These are phyloP conservation scores for Colletotrichum echinochloae DNA, from an alignment of 2,329 filamentous ascomycete species.

Conservation along the genomic window DNA sequence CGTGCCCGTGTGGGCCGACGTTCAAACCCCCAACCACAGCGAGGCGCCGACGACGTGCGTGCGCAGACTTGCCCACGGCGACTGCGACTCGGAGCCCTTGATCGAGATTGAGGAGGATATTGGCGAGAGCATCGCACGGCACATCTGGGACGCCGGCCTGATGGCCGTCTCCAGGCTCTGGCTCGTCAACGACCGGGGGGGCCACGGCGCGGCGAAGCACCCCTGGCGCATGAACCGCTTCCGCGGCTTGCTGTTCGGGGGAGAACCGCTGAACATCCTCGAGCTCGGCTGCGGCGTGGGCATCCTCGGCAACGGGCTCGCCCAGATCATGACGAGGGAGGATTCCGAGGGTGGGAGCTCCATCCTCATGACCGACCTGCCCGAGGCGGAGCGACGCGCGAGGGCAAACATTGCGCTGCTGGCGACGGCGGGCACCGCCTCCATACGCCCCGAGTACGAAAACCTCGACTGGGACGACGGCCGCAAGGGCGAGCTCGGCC, in stretches of 20 bases:
- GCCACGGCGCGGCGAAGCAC: conserved; percentile 8
- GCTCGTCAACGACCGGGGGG: conserved; percentile 28
- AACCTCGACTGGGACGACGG: conserved; percentile 70
- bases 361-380: conserved; percentile 68
- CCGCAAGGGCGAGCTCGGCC: conserved; percentile 57
- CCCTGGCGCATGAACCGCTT: conserved; percentile 8
- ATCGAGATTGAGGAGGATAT: conserved; percentile 67
- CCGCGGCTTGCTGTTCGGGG: conserved; percentile 46
- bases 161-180: conserved; percentile 55
- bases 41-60: conserved; percentile 46
- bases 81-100: conserved; percentile 43
- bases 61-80: conserved; percentile 48
- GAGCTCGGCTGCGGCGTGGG: conserved; percentile 70
- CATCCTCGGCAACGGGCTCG: conserved; percentile 63
- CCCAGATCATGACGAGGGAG: conserved; percentile 50
- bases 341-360: conserved; percentile 43
- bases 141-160: conserved; percentile 70
- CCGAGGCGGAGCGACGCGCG: conserved; percentile 64
- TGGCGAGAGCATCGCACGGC: conserved; percentile 70
- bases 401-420: conserved; percentile 58
- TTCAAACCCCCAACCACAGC: conserved; percentile 39
- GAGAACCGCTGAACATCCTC: conserved; percentile 56
- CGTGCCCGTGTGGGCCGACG: conserved; percentile 57
- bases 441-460: conserved; percentile 59
- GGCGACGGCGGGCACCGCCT: background rate